phyloP scores from a whole-genome alignment of 306 rosid genomes.

The Rubus idaeus region DNA sequence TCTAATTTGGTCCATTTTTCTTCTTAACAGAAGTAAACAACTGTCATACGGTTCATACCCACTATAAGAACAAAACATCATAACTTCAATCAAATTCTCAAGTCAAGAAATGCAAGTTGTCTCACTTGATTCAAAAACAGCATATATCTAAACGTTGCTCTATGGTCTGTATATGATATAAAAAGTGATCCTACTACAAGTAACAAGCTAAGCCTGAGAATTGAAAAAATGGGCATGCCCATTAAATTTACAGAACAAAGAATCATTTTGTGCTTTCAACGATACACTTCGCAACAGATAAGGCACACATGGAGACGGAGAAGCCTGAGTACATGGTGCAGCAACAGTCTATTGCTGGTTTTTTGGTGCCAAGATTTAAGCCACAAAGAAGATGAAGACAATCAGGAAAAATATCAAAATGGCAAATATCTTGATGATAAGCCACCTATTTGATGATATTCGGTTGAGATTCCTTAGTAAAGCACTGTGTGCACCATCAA shows the following conservation, averaged over 20 bases:
- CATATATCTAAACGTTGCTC: background rate
- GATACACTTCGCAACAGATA: background rate
- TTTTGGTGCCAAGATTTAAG: constrained; percentile 36
- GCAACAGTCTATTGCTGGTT: constrained; percentile 23
- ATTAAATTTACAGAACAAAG: constrained; percentile 17
- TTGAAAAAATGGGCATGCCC: constrained; percentile 7
- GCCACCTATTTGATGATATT: constrained; percentile 92
- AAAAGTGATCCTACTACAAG: constrained; percentile 3
- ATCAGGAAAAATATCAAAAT: constrained; percentile 65
- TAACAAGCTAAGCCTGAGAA: background rate
- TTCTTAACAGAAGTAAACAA: background rate
- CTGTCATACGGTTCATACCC: background rate
- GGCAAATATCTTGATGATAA: constrained; percentile 77
- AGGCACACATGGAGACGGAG: background rate
- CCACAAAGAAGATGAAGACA: constrained; percentile 80
- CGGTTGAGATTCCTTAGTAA: constrained; percentile 78
- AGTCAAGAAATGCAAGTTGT: background rate
- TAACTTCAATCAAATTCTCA: background rate
- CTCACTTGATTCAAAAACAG: background rate
- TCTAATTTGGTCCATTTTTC: background rate
- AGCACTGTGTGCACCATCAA: constrained; percentile 88
- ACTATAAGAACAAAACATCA: background rate
- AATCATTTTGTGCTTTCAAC: background rate
- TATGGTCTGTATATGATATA: constrained; percentile 20
- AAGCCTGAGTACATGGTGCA: background rate